Evolutionary conservation across 164 flowering plant species (phyloP).

Genomic region (Vitis vinifera): ASM3070453v1 NC_081810.1:6063001-6063500

Average conservation of each 20-base stretch:
- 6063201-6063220: slow-evolving; percentile 45
- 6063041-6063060: slow-evolving; percentile 29
- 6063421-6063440: slow-evolving; percentile 42
- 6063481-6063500: slow-evolving; percentile 58
- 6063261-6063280: slow-evolving; percentile 55
- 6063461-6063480: slow-evolving; percentile 65
- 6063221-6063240: slow-evolving; percentile 43
- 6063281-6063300: slow-evolving; percentile 61
- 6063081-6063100: slow-evolving; percentile 32
- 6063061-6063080: slow-evolving; percentile 35
- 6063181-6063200: slow-evolving; percentile 41
- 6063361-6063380: slow-evolving; percentile 29
- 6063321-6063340: slow-evolving; percentile 53
- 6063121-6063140: slow-evolving; percentile 36
- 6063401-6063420: slow-evolving; percentile 41
- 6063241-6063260: slow-evolving; percentile 56
- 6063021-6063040: slow-evolving; percentile 29
- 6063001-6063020: slow-evolving; percentile 30
- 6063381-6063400: slow-evolving; percentile 44
- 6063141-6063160: slow-evolving; percentile 49
- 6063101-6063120: slow-evolving; percentile 40
- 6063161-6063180: slow-evolving; percentile 32
- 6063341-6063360: slow-evolving; percentile 42
- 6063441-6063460: slow-evolving; percentile 53
- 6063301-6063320: slow-evolving; percentile 47